Percentiles rank a stretch among this genome's conserved stretches.
Conservation (phyloP, 495 filamentous ascomycete species). For the Xylaria bambusicola region DNA sequence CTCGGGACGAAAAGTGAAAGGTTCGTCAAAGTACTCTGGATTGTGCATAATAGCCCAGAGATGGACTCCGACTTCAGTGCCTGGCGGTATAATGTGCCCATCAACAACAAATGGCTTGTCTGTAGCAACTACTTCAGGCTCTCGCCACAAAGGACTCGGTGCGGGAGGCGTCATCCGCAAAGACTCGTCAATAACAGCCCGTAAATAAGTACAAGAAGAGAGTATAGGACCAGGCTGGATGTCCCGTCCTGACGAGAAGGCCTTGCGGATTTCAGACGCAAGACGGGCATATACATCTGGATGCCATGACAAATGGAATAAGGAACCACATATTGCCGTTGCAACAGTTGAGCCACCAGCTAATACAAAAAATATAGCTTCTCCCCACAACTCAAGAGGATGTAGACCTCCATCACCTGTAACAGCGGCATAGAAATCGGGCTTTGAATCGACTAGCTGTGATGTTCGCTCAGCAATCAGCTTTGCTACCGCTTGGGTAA, state of each 20-base stretch:
- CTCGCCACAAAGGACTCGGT: conserved; percentile 46
- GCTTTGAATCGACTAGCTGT: conserved; percentile 13
- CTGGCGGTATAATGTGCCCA: conserved; percentile 49
- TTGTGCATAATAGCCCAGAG: conserved; percentile 59
- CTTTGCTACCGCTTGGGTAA: conserved; percentile 1
- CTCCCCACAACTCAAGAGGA: conserved; percentile 7
- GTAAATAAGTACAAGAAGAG: conserved; percentile 46
- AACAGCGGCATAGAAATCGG: conserved; percentile 24
- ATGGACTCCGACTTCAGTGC: conserved; percentile 54
- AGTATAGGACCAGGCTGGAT: conserved; percentile 45
- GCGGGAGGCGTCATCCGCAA: conserved; percentile 59
- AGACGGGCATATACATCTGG: conserved; percentile 41
- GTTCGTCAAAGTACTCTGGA: conserved; percentile 39
- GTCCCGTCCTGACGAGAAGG: conserved; percentile 39
- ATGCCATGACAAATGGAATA: conserved; percentile 58
- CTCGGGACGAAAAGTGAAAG: conserved; percentile 43
- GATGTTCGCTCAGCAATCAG: conserved; percentile 16
- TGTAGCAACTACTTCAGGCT: conserved; percentile 12
- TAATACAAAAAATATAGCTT: conserved; percentile 11
- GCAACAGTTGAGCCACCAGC: conserved; percentile 51
- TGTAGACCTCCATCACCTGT: neutral
- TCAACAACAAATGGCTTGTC: conserved; percentile 50
- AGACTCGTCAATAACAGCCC: conserved; percentile 57
- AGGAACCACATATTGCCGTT: conserved; percentile 44
- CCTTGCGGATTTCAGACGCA: conserved; percentile 39